phyloP scores from a whole-genome alignment of 306 rosid genomes.

The Ziziphus jujuba region DNA sequence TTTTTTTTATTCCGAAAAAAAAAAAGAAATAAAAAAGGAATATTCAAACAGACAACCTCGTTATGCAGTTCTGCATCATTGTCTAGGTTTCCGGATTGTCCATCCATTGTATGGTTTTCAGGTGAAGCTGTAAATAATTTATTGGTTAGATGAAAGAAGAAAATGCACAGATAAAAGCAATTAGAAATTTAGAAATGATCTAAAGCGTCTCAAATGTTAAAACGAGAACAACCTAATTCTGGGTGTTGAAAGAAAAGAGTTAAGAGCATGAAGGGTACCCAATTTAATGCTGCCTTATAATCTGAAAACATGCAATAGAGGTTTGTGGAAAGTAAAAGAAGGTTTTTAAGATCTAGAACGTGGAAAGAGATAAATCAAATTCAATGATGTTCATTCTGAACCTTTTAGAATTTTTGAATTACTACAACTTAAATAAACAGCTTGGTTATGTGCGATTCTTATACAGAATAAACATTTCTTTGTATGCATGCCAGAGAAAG shows the following conservation, averaged over 20 bases:
- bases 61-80: constrained; percentile 35
- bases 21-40: not conserved
- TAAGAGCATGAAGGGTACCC: constrained; percentile 2
- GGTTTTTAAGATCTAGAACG: not conserved
- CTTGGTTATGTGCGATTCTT: too few relatives aligned
- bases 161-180: constrained; percentile 13
- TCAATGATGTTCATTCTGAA: not conserved
- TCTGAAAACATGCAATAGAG: not conserved
- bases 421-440: too few relatives aligned
- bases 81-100: constrained; percentile 23
- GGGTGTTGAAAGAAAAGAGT: constrained; percentile 4
- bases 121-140: constrained; percentile 26
- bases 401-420: not conserved
- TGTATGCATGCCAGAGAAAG: too few relatives aligned
- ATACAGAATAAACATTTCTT: too few relatives aligned
- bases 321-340: not conserved
- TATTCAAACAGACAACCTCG: constrained; percentile 45
- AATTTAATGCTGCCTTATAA: constrained; percentile 8
- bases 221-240: constrained; percentile 1
- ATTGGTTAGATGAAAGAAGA: constrained; percentile 20
- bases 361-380: not conserved
- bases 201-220: constrained; percentile 7
- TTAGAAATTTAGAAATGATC: constrained; percentile 23
- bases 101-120: constrained; percentile 33
- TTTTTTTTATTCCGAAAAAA: too few relatives aligned